phyloP scores from a whole-genome alignment of 371 early-diverging fungal species.

The Encephalitozoon romaleae region DNA sequence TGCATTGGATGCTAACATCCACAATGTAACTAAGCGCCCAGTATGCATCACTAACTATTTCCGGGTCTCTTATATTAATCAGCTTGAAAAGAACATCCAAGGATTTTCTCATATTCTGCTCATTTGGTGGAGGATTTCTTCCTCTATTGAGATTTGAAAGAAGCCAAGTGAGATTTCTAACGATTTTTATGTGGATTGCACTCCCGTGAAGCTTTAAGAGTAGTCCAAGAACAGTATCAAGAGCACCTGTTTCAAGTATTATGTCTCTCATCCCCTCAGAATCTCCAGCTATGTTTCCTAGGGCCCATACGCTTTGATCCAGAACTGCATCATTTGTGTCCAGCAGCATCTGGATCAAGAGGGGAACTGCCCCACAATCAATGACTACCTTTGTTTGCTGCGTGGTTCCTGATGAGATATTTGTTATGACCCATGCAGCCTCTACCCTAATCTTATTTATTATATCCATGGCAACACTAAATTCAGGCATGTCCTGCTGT shows the following conservation, averaged over 20 bases:
- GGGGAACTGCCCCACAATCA: constrained; percentile 77
- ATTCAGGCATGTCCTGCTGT: not conserved
- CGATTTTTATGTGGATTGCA: constrained; percentile 63
- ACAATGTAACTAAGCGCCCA: constrained; percentile 98
- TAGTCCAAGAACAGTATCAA: constrained; percentile 71
- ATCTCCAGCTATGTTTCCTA: constrained; percentile 99
- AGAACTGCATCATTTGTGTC: constrained; percentile 76
- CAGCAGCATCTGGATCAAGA: constrained; percentile 77
- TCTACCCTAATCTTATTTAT: constrained; percentile 70
- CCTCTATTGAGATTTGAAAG: constrained; percentile 96
- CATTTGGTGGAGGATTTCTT: constrained; percentile 79
- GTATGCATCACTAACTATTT: constrained; percentile 89
- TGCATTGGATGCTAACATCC: constrained; percentile 81
- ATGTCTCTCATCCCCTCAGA: constrained; percentile 80
- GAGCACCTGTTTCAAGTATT: constrained; percentile 73
- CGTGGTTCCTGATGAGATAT: constrained; percentile 94
- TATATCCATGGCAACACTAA: constrained; percentile 6
- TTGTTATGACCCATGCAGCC: constrained; percentile 98
- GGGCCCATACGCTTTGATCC: constrained; percentile 99
- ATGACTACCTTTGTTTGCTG: constrained; percentile 87
- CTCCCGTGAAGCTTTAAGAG: constrained; percentile 62
- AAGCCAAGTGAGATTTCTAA: constrained; percentile 96
- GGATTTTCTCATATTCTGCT: constrained; percentile 39
- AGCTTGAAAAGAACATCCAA: constrained; percentile 75
- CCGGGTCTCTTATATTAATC: constrained; percentile 69